Percentiles rank a stretch among this genome's conserved stretches.
phyloP scores from a whole-genome alignment of 257 asterid genomes.

The Fraxinus americana region DNA sequence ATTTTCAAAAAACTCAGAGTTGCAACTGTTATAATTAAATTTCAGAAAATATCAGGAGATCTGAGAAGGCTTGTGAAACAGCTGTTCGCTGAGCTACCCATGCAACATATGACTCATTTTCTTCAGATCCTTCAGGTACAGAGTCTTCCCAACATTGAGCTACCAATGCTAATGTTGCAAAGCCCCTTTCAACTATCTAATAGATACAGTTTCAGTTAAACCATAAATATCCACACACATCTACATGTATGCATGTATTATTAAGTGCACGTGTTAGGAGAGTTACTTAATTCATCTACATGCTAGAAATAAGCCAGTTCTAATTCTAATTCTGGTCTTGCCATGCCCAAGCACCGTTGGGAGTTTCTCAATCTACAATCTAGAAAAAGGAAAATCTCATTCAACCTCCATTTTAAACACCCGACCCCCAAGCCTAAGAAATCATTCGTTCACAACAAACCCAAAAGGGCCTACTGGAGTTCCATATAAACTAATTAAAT shows the following conservation, averaged over 20 bases:
- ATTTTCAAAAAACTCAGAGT: too few species aligned
- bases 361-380: neutral
- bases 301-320: neutral
- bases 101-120: conserved; percentile 27
- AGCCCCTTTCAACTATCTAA: conserved; percentile 45
- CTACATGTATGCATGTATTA: neutral
- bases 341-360: neutral
- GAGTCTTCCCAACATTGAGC: conserved; percentile 42
- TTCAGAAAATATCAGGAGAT: too few species aligned
- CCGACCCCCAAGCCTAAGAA: neutral
- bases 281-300: neutral
- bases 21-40: too few species aligned
- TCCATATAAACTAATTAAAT: neutral
- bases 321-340: neutral
- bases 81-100: conserved; percentile 28
- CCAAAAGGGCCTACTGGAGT: neutral
- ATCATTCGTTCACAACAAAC: neutral
- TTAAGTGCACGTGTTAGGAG: neutral
- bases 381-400: neutral
- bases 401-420: neutral
- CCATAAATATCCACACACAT: neutral
- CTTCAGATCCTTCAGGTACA: conserved; percentile 31
- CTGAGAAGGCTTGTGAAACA: conserved; percentile 39
- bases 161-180: conserved; percentile 46
- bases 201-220: conserved; percentile 6